These are phyloP conservation scores for Coniochaeta pulveracea DNA, from an alignment of 2,329 filamentous ascomycete genomes.

Conservation along the genomic window DNA sequence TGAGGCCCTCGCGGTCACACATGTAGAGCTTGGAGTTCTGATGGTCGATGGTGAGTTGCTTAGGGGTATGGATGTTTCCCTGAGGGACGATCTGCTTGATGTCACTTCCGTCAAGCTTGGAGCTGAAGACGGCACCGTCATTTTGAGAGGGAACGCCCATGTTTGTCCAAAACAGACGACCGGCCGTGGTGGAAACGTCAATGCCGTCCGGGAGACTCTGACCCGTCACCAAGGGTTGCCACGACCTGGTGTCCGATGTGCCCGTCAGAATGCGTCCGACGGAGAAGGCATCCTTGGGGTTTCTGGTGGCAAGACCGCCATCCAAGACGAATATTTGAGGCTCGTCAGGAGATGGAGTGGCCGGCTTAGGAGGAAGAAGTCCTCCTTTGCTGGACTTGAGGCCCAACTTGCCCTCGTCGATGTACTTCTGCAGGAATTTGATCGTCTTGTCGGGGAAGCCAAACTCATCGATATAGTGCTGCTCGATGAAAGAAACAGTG, in stretches of 20 bases:
- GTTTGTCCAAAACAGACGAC: slow-evolving; percentile 35
- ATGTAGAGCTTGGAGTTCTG: slow-evolving; percentile 25
- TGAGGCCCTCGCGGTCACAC: slow-evolving; percentile 30
- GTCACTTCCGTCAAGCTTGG: slow-evolving; percentile 37
- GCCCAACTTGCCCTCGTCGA: slow-evolving; percentile 34
- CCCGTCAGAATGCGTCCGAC: slow-evolving; percentile 12
- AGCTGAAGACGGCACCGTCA: slow-evolving; percentile 27
- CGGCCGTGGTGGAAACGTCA: slow-evolving; percentile 18
- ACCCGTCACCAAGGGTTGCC: slow-evolving; percentile 13
- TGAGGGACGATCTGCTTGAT: slow-evolving; percentile 27
- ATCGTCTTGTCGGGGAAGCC: slow-evolving; percentile 24
- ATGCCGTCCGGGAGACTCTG: slow-evolving; percentile 31
- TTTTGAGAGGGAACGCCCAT: slow-evolving; percentile 29
- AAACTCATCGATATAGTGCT: slow-evolving; percentile 39
- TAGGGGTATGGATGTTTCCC: slow-evolving; percentile 36
- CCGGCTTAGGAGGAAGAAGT: slow-evolving; percentile 19
- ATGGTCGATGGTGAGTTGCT: slow-evolving; percentile 25
- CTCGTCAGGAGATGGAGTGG: slow-evolving; percentile 5
- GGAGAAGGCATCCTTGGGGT: slow-evolving; percentile 5
- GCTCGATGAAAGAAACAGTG: slow-evolving; percentile 39
- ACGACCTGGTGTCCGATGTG: slow-evolving; percentile 10
- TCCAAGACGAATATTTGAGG: slow-evolving; percentile 17
- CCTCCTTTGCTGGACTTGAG: slow-evolving; percentile 28
- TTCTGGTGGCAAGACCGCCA: slow-evolving; percentile 12
- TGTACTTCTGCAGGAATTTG: slow-evolving; percentile 31